phyloP scores from a whole-genome alignment of 179 eudicot species.

The Drosera spatulata region DNA sequence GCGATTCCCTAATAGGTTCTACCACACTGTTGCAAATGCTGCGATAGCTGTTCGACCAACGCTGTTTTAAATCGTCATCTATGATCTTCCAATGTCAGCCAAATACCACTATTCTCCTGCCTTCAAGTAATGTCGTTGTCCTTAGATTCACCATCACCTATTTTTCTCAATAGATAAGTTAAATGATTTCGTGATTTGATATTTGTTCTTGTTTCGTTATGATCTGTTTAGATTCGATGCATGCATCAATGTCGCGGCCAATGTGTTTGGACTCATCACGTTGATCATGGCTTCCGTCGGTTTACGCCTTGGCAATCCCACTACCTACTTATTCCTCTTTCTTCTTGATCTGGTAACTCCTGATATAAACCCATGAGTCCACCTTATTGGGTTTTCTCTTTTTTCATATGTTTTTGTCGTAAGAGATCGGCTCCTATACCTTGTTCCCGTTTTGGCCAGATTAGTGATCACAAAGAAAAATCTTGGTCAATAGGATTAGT shows the following conservation, averaged over 20 bases:
- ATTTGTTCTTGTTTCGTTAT: too few relatives aligned
- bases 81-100: slow-evolving; percentile 31
- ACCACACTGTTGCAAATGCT: too few relatives aligned
- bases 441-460: too few relatives aligned
- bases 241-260: neutral
- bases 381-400: too few relatives aligned
- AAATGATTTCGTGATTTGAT: too few relatives aligned
- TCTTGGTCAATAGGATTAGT: too few relatives aligned
- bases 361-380: neutral
- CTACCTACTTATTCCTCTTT: neutral
- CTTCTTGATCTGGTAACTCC: neutral
- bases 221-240: neutral
- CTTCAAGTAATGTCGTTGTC: slow-evolving; percentile 20
- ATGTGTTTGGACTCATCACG: neutral
- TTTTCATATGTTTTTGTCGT: neutral
- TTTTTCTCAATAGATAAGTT: too few relatives aligned
- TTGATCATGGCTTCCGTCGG: neutral
- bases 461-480: too few relatives aligned
- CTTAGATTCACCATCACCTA: too few relatives aligned
- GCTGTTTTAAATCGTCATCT: slow-evolving; percentile 21
- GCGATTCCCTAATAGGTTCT: too few relatives aligned
- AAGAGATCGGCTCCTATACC: too few relatives aligned
- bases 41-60: slow-evolving; percentile 16
- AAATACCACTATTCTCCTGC: too few relatives aligned
- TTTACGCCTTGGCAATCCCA: neutral